These are phyloP conservation scores for Lagenidium sp. DNA, from an alignment of 352 stramenopile genomes.

Conservation along the genomic window DNA sequence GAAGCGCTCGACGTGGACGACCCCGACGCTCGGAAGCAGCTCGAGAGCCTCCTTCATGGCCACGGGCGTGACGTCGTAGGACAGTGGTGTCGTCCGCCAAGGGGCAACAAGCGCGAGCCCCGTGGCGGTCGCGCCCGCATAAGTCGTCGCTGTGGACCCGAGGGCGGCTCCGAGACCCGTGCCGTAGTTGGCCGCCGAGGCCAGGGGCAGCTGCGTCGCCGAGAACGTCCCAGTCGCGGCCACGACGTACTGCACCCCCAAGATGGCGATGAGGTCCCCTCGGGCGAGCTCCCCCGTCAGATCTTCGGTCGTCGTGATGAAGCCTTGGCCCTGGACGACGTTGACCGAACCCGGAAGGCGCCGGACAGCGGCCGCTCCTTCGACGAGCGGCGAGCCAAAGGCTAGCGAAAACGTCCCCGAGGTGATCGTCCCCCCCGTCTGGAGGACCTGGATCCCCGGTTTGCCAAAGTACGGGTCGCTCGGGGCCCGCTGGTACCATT, in stretches of 20 bases:
- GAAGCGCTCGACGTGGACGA: conserved; percentile 87
- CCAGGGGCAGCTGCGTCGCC: conserved; percentile 46
- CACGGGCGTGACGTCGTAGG: conserved; percentile 43
- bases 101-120: conserved; percentile 29
- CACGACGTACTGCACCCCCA: conserved; percentile 70
- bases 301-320: conserved; percentile 79
- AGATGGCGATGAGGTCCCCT: conserved; percentile 79
- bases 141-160: conserved; percentile 17
- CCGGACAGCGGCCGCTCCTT: conserved; percentile 10
- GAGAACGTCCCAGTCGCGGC: conserved; percentile 66
- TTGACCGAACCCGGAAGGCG: conserved; percentile 40
- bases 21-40: conserved; percentile 73
- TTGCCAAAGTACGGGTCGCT: conserved; percentile 51
- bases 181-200: conserved; percentile 18
- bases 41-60: conserved; percentile 76
- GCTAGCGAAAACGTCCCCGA: conserved; percentile 54
- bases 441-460: conserved; percentile 37
- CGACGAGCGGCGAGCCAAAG: conserved; percentile 23
- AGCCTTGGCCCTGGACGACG: conserved; percentile 40
- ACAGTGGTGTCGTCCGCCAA: conserved; percentile 47
- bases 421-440: conserved; percentile 37
- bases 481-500: conserved; percentile 60
- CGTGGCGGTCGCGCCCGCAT: conserved; percentile 38
- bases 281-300: conserved; percentile 76
- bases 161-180: conserved; percentile 14